phyloP scores from a whole-genome alignment of 2,329 filamentous ascomycete genomes.

The Tolypocladium amazonense region DNA sequence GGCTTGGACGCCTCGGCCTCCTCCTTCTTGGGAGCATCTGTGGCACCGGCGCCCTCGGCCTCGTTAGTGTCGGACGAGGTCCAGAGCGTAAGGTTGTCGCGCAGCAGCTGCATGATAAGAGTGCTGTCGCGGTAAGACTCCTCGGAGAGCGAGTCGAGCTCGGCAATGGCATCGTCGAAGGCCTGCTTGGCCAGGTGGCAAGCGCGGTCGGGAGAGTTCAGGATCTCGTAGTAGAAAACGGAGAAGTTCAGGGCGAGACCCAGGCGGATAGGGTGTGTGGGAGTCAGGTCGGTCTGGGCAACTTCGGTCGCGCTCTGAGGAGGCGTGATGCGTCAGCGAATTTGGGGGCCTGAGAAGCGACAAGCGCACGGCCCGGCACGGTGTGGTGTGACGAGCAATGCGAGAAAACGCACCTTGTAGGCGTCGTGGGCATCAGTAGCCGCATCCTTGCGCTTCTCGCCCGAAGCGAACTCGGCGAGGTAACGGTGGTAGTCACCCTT shows the following conservation, averaged over 20 bases:
- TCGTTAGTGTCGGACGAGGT: slow-evolving; percentile 87
- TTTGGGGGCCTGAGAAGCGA: slow-evolving; percentile 2
- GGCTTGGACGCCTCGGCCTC: slow-evolving; percentile 34
- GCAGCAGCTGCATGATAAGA: slow-evolving; percentile 97
- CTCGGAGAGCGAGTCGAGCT: slow-evolving; percentile 95
- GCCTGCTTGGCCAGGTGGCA: slow-evolving; percentile 99
- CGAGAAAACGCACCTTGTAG: slow-evolving; percentile 67
- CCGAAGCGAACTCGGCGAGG: slow-evolving; percentile 84
- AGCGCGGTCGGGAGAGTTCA: slow-evolving; percentile 94
- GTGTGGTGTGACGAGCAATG: slow-evolving; percentile 11
- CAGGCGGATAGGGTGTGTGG: slow-evolving; percentile 95
- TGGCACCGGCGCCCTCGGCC: slow-evolving; percentile 48
- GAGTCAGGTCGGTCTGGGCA: slow-evolving; percentile 92
- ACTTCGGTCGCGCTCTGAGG: slow-evolving; percentile 88
- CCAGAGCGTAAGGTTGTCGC: slow-evolving; percentile 97
- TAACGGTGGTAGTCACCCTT: slow-evolving; percentile 97
- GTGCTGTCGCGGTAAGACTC: slow-evolving; percentile 99
- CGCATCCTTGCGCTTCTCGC: slow-evolving; percentile 84
- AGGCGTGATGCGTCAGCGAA: neutral
- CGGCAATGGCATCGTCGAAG: slow-evolving; percentile 95
- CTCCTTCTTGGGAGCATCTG: slow-evolving; percentile 49
- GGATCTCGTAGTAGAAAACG: slow-evolving; percentile 98
- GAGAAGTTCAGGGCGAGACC: slow-evolving; percentile 98
- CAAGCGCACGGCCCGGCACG: slow-evolving; percentile 5
- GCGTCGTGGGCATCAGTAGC: slow-evolving; percentile 84